phyloP scores from a whole-genome alignment of 1,284 basidiomycete species.

The Papiliotrema terrestris region DNA sequence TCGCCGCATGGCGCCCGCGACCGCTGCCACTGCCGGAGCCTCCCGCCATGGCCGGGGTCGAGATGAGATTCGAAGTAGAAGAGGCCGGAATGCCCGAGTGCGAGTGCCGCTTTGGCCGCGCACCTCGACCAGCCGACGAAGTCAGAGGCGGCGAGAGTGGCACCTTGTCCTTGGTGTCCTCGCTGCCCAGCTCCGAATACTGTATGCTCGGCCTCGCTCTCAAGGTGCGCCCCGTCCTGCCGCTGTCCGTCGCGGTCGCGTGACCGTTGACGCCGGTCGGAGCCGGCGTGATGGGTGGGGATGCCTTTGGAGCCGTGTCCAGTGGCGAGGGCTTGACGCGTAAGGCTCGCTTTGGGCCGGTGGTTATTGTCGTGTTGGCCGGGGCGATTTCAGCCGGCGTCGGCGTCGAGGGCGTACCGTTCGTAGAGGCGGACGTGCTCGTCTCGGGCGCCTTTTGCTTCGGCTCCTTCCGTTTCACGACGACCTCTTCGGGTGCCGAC shows the following conservation, averaged over 20 bases:
- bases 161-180: neutral
- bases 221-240: neutral
- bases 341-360: no score
- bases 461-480: neutral
- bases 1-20: neutral
- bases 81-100: no score
- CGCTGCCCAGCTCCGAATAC: neutral
- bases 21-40: neutral
- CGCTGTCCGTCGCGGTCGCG: neutral
- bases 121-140: neutral
- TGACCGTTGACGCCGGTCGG: no score
- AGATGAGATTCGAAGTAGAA: no score
- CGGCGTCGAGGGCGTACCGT: neutral
- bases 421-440: neutral
- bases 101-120: no score
- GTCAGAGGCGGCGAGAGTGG: neutral
- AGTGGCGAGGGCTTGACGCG: no score
- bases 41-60: neutral
- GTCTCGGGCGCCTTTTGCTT: neutral
- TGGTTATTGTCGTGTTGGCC: neutral
- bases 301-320: neutral
- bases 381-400: neutral
- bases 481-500: neutral
- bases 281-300: neutral
- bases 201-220: neutral